Conservation (phyloP, 768 basidiomycete genomes). For the Russula lepida region DNA sequence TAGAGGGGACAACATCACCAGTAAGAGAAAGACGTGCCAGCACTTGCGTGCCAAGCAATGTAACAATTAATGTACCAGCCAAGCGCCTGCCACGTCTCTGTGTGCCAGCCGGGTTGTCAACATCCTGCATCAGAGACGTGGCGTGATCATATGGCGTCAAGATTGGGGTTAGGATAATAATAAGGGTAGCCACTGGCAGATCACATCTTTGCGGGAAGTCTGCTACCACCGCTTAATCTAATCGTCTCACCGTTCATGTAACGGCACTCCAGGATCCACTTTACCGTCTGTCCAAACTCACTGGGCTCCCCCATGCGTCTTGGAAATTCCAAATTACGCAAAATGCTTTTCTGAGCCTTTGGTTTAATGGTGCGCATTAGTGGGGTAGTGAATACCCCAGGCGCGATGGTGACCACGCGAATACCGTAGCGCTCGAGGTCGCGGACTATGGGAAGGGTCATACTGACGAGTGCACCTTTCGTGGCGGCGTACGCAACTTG, state of each 20-base stretch:
- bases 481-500: slow-evolving; percentile 49
- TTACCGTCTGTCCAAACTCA: slow-evolving; percentile 29
- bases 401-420: slow-evolving; percentile 49
- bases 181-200: no score
- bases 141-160: no score
- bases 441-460: slow-evolving; percentile 54
- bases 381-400: slow-evolving; percentile 42
- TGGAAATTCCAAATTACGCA: slow-evolving; percentile 29
- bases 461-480: slow-evolving; percentile 48
- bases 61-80: no score
- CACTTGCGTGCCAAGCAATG: no score
- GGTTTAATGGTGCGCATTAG: slow-evolving; percentile 28
- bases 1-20: no score
- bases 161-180: no score
- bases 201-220: slow-evolving; percentile 23
- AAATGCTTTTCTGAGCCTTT: slow-evolving; percentile 22
- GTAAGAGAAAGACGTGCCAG: no score
- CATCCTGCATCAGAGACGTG: no score
- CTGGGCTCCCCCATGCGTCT: slow-evolving; percentile 27
- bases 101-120: no score
- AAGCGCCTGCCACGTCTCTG: no score
- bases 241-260: slow-evolving; percentile 29
- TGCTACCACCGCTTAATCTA: slow-evolving; percentile 24
- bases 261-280: slow-evolving; percentile 27
- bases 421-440: slow-evolving; percentile 46